phyloP scores from a whole-genome alignment of 139 green algal species.

The Chlorella sp. region DNA sequence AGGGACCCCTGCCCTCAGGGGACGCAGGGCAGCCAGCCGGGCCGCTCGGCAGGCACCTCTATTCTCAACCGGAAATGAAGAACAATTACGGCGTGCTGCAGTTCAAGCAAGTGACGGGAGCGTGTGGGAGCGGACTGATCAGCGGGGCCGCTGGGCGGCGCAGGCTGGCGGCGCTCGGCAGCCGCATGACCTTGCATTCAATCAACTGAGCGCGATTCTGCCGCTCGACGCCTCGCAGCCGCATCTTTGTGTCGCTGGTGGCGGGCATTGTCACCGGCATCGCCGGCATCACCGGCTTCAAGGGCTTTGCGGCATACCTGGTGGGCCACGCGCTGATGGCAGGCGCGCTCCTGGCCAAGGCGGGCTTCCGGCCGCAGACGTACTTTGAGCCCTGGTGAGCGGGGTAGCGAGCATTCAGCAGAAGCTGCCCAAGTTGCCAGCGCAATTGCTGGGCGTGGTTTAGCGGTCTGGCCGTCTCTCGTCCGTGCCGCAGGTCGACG shows the following conservation, averaged over 20 bases:
- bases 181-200: neutral
- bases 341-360: conserved; percentile 16
- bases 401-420: neutral
- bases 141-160: neutral
- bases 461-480: neutral
- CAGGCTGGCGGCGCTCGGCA: neutral
- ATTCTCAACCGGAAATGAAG: neutral
- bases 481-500: conserved; percentile 16
- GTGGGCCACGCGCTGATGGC: conserved; percentile 33
- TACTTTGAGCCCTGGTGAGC: conserved; percentile 5
- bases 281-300: conserved; percentile 48
- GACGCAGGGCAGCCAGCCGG: neutral
- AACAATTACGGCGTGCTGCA: conserved; percentile 23
- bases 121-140: neutral
- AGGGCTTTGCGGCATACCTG: conserved; percentile 50
- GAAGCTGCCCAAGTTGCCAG: neutral
- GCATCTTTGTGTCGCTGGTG: conserved; percentile 43
- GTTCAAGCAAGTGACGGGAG: neutral
- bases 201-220: neutral
- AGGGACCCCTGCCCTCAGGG: neutral
- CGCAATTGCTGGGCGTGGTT: too few species aligned
- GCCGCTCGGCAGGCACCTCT: conserved; percentile 20
- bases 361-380: neutral
- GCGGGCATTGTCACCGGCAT: conserved; percentile 45
- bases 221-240: conserved; percentile 12